phyloP scores from a whole-genome alignment of 345 rosid genomes.

The Eutrema japonicum region DNA sequence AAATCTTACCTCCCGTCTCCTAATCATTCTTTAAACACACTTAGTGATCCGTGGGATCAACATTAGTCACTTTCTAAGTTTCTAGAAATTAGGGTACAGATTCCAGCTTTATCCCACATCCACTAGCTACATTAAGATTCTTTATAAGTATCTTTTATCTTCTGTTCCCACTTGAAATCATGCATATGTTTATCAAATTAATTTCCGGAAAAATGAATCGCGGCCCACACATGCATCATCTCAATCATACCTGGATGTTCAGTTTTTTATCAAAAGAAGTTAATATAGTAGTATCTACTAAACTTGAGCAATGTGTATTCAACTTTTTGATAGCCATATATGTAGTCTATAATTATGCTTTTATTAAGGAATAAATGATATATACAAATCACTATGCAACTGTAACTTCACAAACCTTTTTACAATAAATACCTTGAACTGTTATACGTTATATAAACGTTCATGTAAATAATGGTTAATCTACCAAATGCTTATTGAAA shows the following conservation, averaged over 20 bases:
- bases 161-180: conserved; percentile 43
- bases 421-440: background rate
- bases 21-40: no score
- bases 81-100: conserved; percentile 39
- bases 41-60: no score
- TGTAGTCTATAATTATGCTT: no score
- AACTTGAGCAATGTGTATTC: no score
- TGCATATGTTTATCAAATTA: background rate
- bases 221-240: conserved; percentile 22
- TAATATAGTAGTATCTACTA: no score
- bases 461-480: background rate
- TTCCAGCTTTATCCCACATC: conserved; percentile 59
- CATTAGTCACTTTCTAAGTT: conserved; percentile 29
- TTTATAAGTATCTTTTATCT: conserved; percentile 30
- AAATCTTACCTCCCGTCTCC: no score
- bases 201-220: conserved; percentile 2
- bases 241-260: conserved; percentile 17
- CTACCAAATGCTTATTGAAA: conserved; percentile 20
- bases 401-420: background rate
- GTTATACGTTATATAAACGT: conserved; percentile 3
- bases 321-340: no score
- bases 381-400: no score
- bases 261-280: no score
- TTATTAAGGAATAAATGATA: no score
- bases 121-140: conserved; percentile 30